phyloP scores from a whole-genome alignment of 202 grass and related monocot species.

The Bolboschoenoplectus hybrid region DNA sequence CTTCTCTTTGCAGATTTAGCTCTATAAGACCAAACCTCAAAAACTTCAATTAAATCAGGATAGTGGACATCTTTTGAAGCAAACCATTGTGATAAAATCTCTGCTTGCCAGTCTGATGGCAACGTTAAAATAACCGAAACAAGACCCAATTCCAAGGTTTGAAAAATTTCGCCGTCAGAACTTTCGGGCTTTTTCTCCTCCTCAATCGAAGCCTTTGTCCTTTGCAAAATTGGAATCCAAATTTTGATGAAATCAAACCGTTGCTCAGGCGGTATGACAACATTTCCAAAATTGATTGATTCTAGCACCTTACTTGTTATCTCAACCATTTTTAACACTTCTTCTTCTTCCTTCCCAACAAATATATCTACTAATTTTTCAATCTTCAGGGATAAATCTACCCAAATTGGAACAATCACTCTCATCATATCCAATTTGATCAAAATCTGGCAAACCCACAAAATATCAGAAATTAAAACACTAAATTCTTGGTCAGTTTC shows the following conservation, averaged over 20 bases:
- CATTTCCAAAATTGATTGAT: slow-evolving; percentile 61
- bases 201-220: slow-evolving; percentile 44
- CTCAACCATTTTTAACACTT: slow-evolving; percentile 67
- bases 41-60: slow-evolving; percentile 77
- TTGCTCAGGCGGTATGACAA: slow-evolving; percentile 54
- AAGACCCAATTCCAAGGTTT: slow-evolving; percentile 60
- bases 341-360: slow-evolving; percentile 37
- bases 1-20: slow-evolving; percentile 53
- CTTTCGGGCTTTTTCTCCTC: slow-evolving; percentile 47
- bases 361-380: slow-evolving; percentile 33
- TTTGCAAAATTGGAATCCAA: slow-evolving; percentile 63
- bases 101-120: slow-evolving; percentile 63
- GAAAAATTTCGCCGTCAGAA: slow-evolving; percentile 70
- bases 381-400: slow-evolving; percentile 49
- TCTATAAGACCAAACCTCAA: slow-evolving; percentile 87
- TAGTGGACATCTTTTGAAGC: slow-evolving; percentile 58
- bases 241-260: slow-evolving; percentile 55
- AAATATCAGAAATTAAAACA: slow-evolving; percentile 59
- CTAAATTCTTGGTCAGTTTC: slow-evolving; percentile 37
- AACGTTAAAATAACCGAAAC: slow-evolving; percentile 73
- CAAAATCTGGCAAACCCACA: slow-evolving; percentile 74
- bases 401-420: slow-evolving; percentile 63
- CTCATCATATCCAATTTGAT: slow-evolving; percentile 93
- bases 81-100: slow-evolving; percentile 75
- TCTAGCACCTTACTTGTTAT: slow-evolving; percentile 74